These are phyloP conservation scores for Solanum hybrid DNA, from an alignment of 305 asterid genomes.

Conservation along the genomic window DNA sequence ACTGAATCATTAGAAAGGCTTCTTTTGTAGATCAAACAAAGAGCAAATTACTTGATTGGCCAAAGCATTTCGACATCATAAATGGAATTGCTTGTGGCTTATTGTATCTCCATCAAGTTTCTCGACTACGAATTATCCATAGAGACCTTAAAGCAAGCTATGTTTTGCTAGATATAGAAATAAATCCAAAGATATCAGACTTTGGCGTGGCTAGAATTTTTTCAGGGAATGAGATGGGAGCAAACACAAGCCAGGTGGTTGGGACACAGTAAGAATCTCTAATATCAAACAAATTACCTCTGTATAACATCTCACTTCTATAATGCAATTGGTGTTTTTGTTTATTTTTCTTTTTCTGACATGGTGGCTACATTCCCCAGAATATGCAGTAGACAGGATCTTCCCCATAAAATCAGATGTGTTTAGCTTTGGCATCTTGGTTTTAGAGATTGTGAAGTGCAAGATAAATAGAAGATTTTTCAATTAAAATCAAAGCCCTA, in stretches of 20 bases:
- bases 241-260: neutral
- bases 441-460: constrained; percentile 16
- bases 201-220: neutral
- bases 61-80: neutral
- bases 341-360: neutral
- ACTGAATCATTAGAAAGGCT: neutral
- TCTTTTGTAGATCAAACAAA: neutral
- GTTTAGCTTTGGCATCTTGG: constrained; percentile 25
- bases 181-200: constrained; percentile 5
- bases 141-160: constrained; percentile 10
- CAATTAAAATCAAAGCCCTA: constrained; percentile 13
- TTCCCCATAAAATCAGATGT: constrained; percentile 21
- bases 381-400: constrained; percentile 13
- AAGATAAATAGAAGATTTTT: constrained; percentile 11
- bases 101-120: constrained; percentile 7
- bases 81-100: neutral
- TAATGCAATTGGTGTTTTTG: neutral
- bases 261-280: neutral
- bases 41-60: constrained; percentile 8
- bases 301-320: neutral
- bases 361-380: constrained; percentile 23
- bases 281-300: neutral
- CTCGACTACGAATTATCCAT: neutral
- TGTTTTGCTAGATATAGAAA: neutral
- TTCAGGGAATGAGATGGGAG: neutral